Base-by-base conservation (phyloP, 2,329 filamentous ascomycete genomes). In the Alternaria longipes region DNA sequence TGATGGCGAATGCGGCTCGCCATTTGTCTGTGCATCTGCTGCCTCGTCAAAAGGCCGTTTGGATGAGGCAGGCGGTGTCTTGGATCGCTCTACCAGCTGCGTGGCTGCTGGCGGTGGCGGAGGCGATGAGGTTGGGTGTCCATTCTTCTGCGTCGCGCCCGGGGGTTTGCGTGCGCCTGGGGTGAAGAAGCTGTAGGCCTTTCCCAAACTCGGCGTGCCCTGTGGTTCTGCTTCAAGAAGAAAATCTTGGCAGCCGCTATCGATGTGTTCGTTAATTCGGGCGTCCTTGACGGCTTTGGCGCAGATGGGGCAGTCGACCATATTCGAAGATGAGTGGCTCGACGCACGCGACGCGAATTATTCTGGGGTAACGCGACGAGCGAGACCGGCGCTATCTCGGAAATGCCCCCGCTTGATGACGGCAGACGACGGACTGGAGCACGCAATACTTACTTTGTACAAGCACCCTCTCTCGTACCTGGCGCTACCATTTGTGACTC, bases 231-330 rank as follows among this genome's bases (percentile, higher is more conserved):
- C 74, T 60, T 89, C 86, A 57, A 90, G 81, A 64, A 95, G 78
- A 75, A 90, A 90, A 36, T 83, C 84, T 62, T 86, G 79, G 81
- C 94, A 98, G 66, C 86, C 87, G 30, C 92, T 94, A 81, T 98
- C 95, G 75, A 98, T 88, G 79, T 98, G 94, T 68, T 85, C 85
- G 81, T 98, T 98, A 83, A 98, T 98, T 68, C 90, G 87, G 73
- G 83, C 82, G 67, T 90, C 81, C 66, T 87, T 90, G 71, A 95
- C 92, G 57, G 85, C 83, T 71, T 91, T 90, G 74, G 87, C 84
- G 82, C 93, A 97, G 67, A 94, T 91, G 16, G 93, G 93, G 76
- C 93, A 97, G 71, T 88, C 86, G 69, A 96, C 91, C 84, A 84
- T 82, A 34, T 20, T 60, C 60, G 56, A 53, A 51, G 59, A 59